These are phyloP conservation scores for Luffa acutangula DNA, from an alignment of 306 rosid genomes.

Conservation along the genomic window DNA sequence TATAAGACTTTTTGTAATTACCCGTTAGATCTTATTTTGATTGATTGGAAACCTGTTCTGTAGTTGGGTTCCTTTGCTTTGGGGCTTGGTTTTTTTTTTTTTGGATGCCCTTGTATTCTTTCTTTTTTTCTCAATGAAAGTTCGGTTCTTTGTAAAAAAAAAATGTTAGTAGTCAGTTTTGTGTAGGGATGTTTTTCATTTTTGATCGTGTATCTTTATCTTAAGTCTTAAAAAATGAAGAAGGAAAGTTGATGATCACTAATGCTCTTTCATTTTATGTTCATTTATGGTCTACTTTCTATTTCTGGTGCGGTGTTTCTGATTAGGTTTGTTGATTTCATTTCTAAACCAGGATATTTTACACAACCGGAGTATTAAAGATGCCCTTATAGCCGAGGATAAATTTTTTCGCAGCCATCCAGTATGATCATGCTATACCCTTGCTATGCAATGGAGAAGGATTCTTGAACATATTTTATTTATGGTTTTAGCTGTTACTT, in stretches of 20 bases:
- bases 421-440: conserved; percentile 38
- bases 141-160: too few species aligned
- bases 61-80: too few species aligned
- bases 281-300: not conserved
- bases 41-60: too few species aligned
- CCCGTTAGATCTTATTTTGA: too few species aligned
- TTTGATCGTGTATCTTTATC: not conserved
- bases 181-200: not conserved
- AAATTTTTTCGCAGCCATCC: conserved; percentile 89
- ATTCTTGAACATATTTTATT: conserved; percentile 1
- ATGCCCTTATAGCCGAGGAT: conserved; percentile 88
- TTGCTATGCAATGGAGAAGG: conserved; percentile 9
- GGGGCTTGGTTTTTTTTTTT: too few species aligned
- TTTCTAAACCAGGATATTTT: conserved; percentile 62
- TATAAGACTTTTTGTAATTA: too few species aligned
- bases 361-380: conserved; percentile 79
- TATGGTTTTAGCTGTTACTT: conserved; percentile 14
- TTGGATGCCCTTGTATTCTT: too few species aligned
- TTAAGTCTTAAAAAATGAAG: not conserved
- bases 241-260: conserved; percentile 3
- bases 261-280: not conserved
- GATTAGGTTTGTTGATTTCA: conserved; percentile 17
- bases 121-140: too few species aligned
- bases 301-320: conserved; percentile 2
- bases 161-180: too few species aligned